Conservation (phyloP, 1,139 yeast species). For the Scheffersomyces segobiensis region DNA sequence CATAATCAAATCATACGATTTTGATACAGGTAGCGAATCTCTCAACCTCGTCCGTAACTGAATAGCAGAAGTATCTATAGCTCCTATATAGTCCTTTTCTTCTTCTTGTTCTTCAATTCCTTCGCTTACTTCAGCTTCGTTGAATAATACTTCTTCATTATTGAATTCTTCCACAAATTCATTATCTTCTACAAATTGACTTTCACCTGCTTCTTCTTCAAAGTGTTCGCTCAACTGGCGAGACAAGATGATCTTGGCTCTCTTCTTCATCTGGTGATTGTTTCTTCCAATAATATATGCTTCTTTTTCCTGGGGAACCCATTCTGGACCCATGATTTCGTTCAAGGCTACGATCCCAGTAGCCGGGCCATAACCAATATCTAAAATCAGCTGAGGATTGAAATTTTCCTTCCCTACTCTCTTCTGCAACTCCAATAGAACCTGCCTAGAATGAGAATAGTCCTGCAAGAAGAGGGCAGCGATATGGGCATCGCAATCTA, state of each 20-base stretch:
- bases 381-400: constrained; percentile 66
- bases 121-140: constrained; percentile 1
- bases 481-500: constrained; percentile 80
- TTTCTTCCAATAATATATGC: constrained; percentile 71
- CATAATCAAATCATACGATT: constrained; percentile 77
- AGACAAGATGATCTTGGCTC: constrained; percentile 75
- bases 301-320: constrained; percentile 64
- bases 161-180: constrained; percentile 9
- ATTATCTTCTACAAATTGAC: constrained; percentile 11
- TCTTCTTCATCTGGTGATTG: constrained; percentile 64
- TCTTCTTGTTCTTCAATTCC: constrained; percentile 16
- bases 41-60: constrained; percentile 54
- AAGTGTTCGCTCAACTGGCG: constrained; percentile 61
- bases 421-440: constrained; percentile 63
- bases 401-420: constrained; percentile 52
- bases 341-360: constrained; percentile 88
- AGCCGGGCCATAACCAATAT: constrained; percentile 90
- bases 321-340: constrained; percentile 69
- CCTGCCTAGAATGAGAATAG: constrained; percentile 71
- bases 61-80: constrained; percentile 58
- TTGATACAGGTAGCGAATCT: constrained; percentile 48
- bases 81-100: constrained; percentile 46
- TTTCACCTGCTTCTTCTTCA: constrained; percentile 15
- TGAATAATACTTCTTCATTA: constrained; percentile 7
- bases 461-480: constrained; percentile 85